Evolutionary conservation across 2,329 filamentous ascomycete genomes (phyloP).

Genomic region (Trichoderma brevicompactum): DNA sequence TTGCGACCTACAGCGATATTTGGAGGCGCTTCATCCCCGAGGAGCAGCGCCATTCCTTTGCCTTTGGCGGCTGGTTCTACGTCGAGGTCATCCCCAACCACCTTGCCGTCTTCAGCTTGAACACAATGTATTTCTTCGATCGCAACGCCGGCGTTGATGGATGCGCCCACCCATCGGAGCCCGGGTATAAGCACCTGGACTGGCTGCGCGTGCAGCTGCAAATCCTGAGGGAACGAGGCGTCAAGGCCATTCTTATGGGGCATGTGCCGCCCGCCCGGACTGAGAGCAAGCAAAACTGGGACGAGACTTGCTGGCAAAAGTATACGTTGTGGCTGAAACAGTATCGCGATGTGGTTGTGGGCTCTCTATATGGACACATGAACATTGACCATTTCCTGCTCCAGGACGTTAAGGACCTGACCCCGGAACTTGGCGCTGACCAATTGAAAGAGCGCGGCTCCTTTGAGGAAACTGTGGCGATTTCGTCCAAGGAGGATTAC

Average conservation of each 20-base stretch:
- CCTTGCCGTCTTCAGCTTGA: slow-evolving; percentile 89
- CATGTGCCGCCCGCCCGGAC: slow-evolving; percentile 93
- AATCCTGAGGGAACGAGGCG: slow-evolving; percentile 76
- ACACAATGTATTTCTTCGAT: slow-evolving; percentile 95
- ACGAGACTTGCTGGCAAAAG: slow-evolving; percentile 98
- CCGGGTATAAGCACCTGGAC: slow-evolving; percentile 93
- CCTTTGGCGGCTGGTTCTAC: slow-evolving; percentile 92
- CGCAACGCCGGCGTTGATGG: slow-evolving; percentile 94
- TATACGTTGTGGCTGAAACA: slow-evolving; percentile 89
- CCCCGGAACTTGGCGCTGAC: slow-evolving; percentile 55
- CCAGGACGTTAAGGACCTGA: slow-evolving; percentile 79
- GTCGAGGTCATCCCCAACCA: slow-evolving; percentile 86
- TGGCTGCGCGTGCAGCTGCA: slow-evolving; percentile 92
- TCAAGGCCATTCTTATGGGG: slow-evolving; percentile 94
- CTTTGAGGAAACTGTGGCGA: slow-evolving; percentile 60
- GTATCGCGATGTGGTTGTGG: slow-evolving; percentile 86
- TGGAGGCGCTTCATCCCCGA: slow-evolving; percentile 91
- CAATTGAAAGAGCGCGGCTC: slow-evolving; percentile 34
- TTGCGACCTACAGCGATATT: slow-evolving; percentile 73
- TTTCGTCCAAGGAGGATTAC: slow-evolving; percentile 70
- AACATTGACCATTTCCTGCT: slow-evolving; percentile 97
- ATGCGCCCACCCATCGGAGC: slow-evolving; percentile 76
- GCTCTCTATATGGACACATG: slow-evolving; percentile 89
- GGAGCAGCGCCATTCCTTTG: slow-evolving; percentile 86
- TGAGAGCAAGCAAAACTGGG: slow-evolving; percentile 84